Evolutionary conservation across 192 early-diverging fungal genomes (phyloP).

Genomic region (Rhizophagus sp.): DNA sequence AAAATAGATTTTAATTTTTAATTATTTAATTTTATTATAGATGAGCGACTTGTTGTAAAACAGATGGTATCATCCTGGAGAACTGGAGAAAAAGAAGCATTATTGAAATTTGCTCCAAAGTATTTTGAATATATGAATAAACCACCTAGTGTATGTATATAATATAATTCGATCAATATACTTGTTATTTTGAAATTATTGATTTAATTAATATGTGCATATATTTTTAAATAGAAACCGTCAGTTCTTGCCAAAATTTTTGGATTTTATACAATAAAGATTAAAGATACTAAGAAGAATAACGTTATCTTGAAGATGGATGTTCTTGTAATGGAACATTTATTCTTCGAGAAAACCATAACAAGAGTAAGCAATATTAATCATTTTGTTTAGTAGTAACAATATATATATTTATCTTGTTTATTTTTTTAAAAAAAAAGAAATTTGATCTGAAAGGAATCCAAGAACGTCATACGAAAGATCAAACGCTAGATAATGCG

Average conservation of each 20-base stretch:
- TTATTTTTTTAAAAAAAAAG: slow-evolving; percentile 49
- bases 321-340: slow-evolving; percentile 92
- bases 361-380: slow-evolving; percentile 60
- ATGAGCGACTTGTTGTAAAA: slow-evolving; percentile 88
- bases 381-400: slow-evolving; percentile 30
- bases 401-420: neutral
- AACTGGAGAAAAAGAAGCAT: slow-evolving; percentile 78
- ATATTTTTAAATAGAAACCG: slow-evolving; percentile 36
- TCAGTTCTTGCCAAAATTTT: slow-evolving; percentile 85
- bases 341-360: slow-evolving; percentile 78
- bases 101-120: slow-evolving; percentile 84
- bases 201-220: neutral
- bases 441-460: slow-evolving; percentile 81
- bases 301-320: slow-evolving; percentile 71
- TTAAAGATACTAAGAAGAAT: slow-evolving; percentile 54
- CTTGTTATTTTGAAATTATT: neutral
- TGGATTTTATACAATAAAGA: slow-evolving; percentile 87
- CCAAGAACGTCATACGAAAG: slow-evolving; percentile 58
- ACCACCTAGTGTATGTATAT: slow-evolving; percentile 46
- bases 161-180: neutral
- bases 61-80: slow-evolving; percentile 75
- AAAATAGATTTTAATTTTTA: neutral
- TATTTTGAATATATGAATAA: slow-evolving; percentile 86
- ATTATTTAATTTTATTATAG: slow-evolving; percentile 40
- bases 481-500: slow-evolving; percentile 39